Evolutionary conservation across 257 asterid genomes (phyloP).

Genomic region (Paraleonurus japonicus): DNA sequence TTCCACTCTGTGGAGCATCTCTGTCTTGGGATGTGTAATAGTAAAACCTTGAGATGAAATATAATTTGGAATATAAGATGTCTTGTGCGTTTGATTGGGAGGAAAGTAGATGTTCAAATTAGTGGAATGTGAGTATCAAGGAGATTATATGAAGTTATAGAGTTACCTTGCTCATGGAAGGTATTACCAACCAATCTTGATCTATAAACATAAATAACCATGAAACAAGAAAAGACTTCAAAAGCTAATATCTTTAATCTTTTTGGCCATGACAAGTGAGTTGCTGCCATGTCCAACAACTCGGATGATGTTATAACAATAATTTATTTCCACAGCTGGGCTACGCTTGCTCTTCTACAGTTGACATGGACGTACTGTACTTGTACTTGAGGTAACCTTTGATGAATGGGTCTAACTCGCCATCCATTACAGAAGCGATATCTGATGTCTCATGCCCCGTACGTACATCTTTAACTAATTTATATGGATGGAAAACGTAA

Average conservation of each 20-base stretch:
- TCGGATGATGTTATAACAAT: neutral
- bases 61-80: neutral
- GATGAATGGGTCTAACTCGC: conserved; percentile 86
- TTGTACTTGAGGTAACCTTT: conserved; percentile 82
- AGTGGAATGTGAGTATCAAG: neutral
- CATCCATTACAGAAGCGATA: conserved; percentile 87
- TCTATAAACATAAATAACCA: neutral
- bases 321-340: neutral
- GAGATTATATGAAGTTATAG: too few relatives aligned
- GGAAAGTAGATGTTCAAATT: neutral
- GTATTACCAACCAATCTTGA: too few relatives aligned
- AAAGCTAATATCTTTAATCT: neutral
- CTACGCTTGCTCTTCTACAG: conserved; percentile 24
- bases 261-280: neutral
- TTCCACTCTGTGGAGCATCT: neutral
- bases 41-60: neutral
- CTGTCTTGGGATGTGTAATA: neutral
- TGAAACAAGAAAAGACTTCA: neutral
- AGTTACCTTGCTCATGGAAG: too few relatives aligned
- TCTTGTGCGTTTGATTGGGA: neutral
- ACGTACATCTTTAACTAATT: conserved; percentile 85
- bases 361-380: conserved; percentile 50
- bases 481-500: conserved; percentile 95
- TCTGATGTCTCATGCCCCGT: conserved; percentile 84
- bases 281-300: neutral